Percentiles rank a stretch among this genome's conserved stretches.
Conservation (phyloP, 2,329 filamentous ascomycete genomes). For the Botrytis galanthina region DNA sequence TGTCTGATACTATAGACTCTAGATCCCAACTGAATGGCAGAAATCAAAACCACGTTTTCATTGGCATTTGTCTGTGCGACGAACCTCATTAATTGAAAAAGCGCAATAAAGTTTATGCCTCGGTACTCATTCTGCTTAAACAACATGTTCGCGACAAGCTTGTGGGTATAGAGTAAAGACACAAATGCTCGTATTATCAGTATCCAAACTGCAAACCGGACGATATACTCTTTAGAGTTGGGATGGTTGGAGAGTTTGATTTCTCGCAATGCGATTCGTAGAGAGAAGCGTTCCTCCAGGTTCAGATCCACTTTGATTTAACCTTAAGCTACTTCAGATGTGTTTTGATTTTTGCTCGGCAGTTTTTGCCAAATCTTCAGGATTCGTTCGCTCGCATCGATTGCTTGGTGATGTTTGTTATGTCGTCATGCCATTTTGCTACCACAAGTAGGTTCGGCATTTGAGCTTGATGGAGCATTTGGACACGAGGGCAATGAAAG, state of each 20-base stretch:
- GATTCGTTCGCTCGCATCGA: background rate
- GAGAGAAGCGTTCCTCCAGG: background rate
- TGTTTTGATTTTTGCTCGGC: background rate
- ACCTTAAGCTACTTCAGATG: background rate
- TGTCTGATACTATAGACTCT: background rate
- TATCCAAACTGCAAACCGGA: background rate
- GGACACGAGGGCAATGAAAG: background rate
- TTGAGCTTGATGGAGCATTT: background rate
- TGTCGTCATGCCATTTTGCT: background rate
- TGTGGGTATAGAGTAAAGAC: background rate
- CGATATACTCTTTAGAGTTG: background rate
- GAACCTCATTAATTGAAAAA: background rate
- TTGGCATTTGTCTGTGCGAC: constrained; percentile 6
- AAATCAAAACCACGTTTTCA: background rate
- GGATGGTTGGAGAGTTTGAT: background rate
- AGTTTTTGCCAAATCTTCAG: background rate
- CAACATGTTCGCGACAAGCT: background rate
- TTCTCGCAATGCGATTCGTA: background rate
- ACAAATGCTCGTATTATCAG: background rate
- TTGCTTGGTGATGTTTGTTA: background rate
- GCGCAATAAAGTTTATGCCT: background rate
- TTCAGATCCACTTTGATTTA: background rate
- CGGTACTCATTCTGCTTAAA: background rate
- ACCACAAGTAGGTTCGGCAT: background rate
- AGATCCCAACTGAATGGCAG: background rate